A percentile compares a stretch with the other conserved stretches of the same genome.
Conservation (phyloP, 148 eudicot genomes). For the Rhododendron molle region DNA sequence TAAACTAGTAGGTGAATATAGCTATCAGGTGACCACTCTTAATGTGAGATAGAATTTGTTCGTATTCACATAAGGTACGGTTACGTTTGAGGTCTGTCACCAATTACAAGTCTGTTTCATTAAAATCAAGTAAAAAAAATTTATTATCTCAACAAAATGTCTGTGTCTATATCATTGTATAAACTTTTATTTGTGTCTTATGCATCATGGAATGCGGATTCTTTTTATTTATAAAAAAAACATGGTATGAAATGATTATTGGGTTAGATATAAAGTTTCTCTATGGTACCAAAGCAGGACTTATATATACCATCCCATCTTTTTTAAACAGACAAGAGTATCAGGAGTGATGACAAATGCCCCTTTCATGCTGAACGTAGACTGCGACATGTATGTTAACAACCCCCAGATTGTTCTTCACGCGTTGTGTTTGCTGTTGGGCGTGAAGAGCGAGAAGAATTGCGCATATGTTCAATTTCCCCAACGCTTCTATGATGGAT, state of each 20-base stretch:
- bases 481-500: conserved; percentile 25
- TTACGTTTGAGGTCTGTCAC: too few species aligned
- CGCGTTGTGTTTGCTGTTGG: conserved; percentile 28
- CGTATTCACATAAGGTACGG: too few species aligned
- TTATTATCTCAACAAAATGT: too few species aligned
- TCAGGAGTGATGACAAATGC: conserved; percentile 50
- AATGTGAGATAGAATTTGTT: not conserved
- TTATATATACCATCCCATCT: too few species aligned
- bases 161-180: too few species aligned
- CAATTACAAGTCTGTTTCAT: too few species aligned
- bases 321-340: conserved; percentile 23
- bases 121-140: too few species aligned
- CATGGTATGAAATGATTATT: not conserved
- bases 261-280: not conserved
- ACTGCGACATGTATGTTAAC: conserved; percentile 38
- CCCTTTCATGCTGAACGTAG: conserved; percentile 33
- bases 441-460: conserved; percentile 17
- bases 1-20: too few species aligned
- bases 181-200: too few species aligned
- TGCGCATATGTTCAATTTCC: conserved; percentile 30
- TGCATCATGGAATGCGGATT: not conserved
- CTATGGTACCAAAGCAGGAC: too few species aligned
- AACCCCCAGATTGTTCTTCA: conserved; percentile 26
- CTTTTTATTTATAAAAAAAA: not conserved
- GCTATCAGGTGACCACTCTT: not conserved